phyloP scores from a whole-genome alignment of 495 filamentous ascomycete genomes.

The Aspergillus hancockii region DNA sequence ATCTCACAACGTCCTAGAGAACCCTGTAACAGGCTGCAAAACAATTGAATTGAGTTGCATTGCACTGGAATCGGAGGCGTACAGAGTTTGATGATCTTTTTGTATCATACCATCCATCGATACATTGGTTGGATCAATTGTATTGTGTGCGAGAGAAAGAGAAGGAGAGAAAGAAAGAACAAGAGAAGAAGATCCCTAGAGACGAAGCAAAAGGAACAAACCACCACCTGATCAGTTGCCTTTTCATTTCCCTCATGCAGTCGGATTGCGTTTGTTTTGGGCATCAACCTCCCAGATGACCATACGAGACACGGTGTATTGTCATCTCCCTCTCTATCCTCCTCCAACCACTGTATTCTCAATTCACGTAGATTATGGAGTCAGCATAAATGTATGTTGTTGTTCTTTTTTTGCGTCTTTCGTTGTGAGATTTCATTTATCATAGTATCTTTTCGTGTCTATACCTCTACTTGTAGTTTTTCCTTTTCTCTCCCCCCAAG shows the following conservation, averaged over 20 bases:
- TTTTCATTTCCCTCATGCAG: not conserved
- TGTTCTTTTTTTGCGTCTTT: not conserved
- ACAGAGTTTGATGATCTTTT: not conserved
- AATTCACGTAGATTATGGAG: not conserved
- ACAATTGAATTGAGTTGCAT: not conserved
- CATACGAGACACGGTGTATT: not conserved
- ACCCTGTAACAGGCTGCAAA: too few species aligned
- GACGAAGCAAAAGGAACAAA: constrained; percentile 1
- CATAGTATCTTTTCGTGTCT: not conserved
- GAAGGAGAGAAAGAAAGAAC: not conserved
- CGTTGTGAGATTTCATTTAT: too few species aligned
- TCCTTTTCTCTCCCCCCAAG: not conserved
- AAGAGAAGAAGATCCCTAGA: not conserved
- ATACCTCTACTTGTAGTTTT: not conserved
- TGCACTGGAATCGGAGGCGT: not conserved
- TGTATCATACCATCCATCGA: too few species aligned
- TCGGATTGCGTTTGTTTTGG: not conserved
- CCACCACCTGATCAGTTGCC: not conserved
- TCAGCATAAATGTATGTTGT: too few species aligned
- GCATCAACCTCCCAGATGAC: not conserved
- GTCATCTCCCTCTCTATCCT: not conserved
- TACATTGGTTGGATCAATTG: too few species aligned
- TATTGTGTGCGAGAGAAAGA: constrained; percentile 6
- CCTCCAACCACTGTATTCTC: not conserved
- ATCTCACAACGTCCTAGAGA: not conserved